Evolutionary conservation across 2,329 filamentous ascomycete genomes (phyloP).

Genomic region (Penicillium sp.): DNA sequence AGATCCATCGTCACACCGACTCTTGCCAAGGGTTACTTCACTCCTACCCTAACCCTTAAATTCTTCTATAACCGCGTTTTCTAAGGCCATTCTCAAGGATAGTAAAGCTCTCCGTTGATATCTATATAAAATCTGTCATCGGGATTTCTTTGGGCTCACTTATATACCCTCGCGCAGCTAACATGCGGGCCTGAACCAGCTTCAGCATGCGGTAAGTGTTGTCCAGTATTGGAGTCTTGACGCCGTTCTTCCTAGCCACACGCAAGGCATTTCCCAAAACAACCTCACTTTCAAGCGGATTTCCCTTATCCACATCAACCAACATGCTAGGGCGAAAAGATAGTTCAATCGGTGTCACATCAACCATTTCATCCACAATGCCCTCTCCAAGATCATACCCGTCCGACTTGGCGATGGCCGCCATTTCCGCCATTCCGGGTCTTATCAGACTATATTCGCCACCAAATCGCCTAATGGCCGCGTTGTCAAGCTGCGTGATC

Average conservation of each 20-base stretch:
- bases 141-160: conserved; percentile 8
- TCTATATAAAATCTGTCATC: conserved; percentile 4
- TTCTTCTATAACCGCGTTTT: no score
- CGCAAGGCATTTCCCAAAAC: conserved; percentile 15
- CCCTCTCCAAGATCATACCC: conserved; percentile 10
- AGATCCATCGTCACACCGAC: no score
- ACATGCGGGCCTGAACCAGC: conserved; percentile 9
- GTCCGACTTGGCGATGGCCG: conserved; percentile 12
- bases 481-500: conserved; percentile 52
- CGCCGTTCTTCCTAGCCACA: conserved; percentile 8
- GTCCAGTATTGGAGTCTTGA: conserved; percentile 13
- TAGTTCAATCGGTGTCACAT: conserved; percentile 9
- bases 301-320: conserved; percentile 15
- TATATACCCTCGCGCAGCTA: conserved; percentile 11
- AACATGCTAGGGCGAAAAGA: conserved; percentile 16
- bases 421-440: conserved; percentile 51
- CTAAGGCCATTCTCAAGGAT: no score
- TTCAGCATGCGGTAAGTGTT: conserved; percentile 14
- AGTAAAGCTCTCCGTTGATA: no score
- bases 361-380: conserved; percentile 12
- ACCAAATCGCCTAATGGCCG: conserved; percentile 46
- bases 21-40: no score
- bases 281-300: conserved; percentile 15
- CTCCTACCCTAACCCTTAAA: no score
- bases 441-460: conserved; percentile 43